Conservation (phyloP, 495 filamentous ascomycete genomes). For the Melanomma pulvis-pyrius region DNA sequence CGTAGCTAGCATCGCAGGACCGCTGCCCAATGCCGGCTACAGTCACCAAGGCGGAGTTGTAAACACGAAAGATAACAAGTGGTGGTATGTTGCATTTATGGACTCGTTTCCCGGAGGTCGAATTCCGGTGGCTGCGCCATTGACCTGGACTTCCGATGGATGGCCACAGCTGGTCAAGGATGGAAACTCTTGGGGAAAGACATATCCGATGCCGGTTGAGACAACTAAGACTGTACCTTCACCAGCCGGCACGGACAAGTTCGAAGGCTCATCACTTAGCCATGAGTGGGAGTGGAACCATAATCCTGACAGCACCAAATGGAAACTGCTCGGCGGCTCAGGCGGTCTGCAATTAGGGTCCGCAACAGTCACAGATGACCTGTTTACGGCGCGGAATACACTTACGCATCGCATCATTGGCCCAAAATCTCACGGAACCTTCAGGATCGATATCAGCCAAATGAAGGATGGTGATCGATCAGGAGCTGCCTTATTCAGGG, state of each 20-base stretch:
- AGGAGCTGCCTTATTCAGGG: constrained; percentile 56
- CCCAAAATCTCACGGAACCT: constrained; percentile 50
- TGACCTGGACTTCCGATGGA: constrained; percentile 55
- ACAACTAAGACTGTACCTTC: constrained; percentile 33
- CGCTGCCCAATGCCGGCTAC: constrained; percentile 50
- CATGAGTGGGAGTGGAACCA: constrained; percentile 66
- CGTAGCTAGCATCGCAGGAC: constrained; percentile 43
- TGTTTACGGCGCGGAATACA: constrained; percentile 60
- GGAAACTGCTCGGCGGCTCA: constrained; percentile 29
- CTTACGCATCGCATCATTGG: constrained; percentile 59
- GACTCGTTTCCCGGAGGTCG: constrained; percentile 59
- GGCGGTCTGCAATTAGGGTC: constrained; percentile 51
- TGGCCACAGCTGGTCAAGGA: constrained; percentile 50
- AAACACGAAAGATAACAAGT: constrained; percentile 54
- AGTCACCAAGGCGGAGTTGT: constrained; percentile 62
- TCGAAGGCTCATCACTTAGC: constrained; percentile 46
- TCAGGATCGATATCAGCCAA: constrained; percentile 50
- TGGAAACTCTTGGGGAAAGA: constrained; percentile 48
- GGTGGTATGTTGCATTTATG: constrained; percentile 63
- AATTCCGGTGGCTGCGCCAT: constrained; percentile 60
- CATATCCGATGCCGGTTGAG: constrained; percentile 51
- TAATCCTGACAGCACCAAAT: constrained; percentile 54
- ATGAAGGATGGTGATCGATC: constrained; percentile 57
- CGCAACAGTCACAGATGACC: constrained; percentile 55
- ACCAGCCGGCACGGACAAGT: constrained; percentile 49